phyloP scores from a whole-genome alignment of 2,329 filamentous ascomycete species.

The Chalaropsis ovoidea region DNA sequence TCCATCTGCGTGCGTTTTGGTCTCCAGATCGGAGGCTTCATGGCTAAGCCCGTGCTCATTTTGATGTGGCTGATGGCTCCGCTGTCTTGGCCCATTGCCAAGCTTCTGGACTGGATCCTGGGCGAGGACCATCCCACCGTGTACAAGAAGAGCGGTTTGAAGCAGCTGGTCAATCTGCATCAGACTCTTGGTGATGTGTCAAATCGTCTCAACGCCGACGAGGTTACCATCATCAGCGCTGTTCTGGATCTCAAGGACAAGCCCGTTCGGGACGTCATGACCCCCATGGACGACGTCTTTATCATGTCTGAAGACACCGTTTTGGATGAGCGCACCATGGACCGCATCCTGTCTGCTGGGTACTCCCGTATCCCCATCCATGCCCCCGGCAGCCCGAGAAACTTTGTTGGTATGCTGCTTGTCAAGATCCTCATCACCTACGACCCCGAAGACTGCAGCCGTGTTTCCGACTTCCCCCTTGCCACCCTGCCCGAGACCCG shows the following conservation, averaged over 20 bases:
- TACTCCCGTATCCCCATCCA: constrained; percentile 96
- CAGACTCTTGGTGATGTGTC: constrained; percentile 78
- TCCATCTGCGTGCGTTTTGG: constrained; percentile 95
- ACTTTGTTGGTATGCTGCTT: constrained; percentile 95
- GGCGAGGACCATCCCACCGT: constrained; percentile 92
- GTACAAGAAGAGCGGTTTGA: constrained; percentile 96
- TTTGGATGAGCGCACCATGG: constrained; percentile 87
- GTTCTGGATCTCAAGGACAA: constrained; percentile 96
- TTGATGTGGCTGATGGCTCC: constrained; percentile 91
- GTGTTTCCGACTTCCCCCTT: constrained; percentile 80
- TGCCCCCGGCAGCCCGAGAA: constrained; percentile 66
- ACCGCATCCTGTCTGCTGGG: constrained; percentile 80
- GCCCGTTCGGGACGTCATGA: constrained; percentile 92
- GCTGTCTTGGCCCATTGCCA: constrained; percentile 87
- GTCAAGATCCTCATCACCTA: constrained; percentile 99
- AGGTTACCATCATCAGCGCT: constrained; percentile 96
- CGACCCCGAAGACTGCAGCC: constrained; percentile 82
- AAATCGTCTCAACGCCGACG: constrained; percentile 88
- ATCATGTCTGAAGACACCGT: constrained; percentile 93
- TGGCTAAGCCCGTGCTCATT: constrained; percentile 73
- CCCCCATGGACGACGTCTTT: constrained; percentile 94
- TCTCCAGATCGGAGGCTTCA: constrained; percentile 85
- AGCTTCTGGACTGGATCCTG: constrained; percentile 84
- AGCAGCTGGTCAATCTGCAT: constrained; percentile 90
- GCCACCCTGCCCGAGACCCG: constrained; percentile 91